Evolutionary conservation across 441 rosid genomes (phyloP).

Genomic region (Capsella rubella): DNA sequence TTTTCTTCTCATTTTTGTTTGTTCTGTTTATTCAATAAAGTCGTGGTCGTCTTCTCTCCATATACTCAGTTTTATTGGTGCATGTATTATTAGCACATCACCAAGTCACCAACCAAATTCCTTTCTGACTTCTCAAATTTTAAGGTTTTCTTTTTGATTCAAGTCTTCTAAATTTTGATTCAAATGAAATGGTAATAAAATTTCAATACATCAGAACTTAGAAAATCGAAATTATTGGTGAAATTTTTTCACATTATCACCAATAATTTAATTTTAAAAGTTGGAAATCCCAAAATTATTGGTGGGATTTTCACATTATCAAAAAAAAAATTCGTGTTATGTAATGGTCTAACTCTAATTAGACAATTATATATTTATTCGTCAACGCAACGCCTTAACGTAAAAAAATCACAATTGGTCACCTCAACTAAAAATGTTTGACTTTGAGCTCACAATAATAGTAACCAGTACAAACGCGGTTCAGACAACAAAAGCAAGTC

Average conservation of each 20-base stretch:
- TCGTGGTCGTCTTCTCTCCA: slow-evolving; percentile 25
- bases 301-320: not conserved
- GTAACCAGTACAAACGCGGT: slow-evolving; percentile 40
- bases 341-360: not conserved
- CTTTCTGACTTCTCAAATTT: slow-evolving; percentile 11
- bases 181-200: not conserved
- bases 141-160: not conserved
- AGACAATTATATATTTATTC: not conserved
- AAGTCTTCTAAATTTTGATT: not conserved
- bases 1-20: not conserved
- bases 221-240: no score
- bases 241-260: not conserved
- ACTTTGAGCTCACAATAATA: slow-evolving; percentile 42
- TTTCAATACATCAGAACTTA: not conserved
- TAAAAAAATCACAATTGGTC: slow-evolving; percentile 31
- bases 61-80: slow-evolving; percentile 12
- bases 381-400: slow-evolving; percentile 31
- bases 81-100: slow-evolving; percentile 27
- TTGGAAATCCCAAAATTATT: not conserved
- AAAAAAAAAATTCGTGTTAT: not conserved
- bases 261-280: no score
- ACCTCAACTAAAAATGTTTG: slow-evolving; percentile 33
- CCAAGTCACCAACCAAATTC: slow-evolving; percentile 38
- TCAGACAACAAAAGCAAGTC: slow-evolving; percentile 22
- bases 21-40: not conserved